Evolutionary conservation across 805 yeast species (phyloP), one percentile per base, ranked within the genome.

Genomic region (Blastobotrys parvus): DNA sequence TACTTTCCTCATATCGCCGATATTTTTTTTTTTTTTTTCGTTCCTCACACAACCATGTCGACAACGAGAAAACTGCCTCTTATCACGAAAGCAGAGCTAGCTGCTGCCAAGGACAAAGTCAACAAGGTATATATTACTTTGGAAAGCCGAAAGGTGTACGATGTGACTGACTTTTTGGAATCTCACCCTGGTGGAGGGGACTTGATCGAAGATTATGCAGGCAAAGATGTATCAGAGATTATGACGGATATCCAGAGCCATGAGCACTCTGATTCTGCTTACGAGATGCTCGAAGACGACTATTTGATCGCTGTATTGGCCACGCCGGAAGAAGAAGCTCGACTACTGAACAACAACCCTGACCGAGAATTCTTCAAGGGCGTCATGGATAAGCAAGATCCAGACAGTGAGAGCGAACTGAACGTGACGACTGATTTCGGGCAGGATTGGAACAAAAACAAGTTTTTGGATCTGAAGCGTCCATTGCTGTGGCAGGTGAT

Each of bases 401-500:
- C 83, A 35, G 94, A 95, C 19, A 65, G 82, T 2, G 84, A 78
- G 52, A 87, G 80, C 25, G 77, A 80, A 53, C 67, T 90, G 44
- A 74, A 77, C 38, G 74, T 88, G 46, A 81, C 78, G 50, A 92
- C 98, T 1, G 95, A 92, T 62, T 81, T 72, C 52, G 59, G 64
- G 3, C 74, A 64, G 35, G 98, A 92, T 66, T 77, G 66, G 52
- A 68, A 72, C 51, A 81, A 78, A 50, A 94, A 92, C 69, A 74
- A 82, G 60, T 92, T 92, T 62, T 69, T 92, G 54, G 97, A 92
- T 62, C 74, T 92, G 57, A 78, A 73, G 53, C 78, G 77, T 60
- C 94, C 98, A 1, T 69, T 92, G 54, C 66, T 92, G 35, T 58
- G 76, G 63, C 98, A 92, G 68, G 85, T 92, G 37, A 65, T 87